A percentile compares a stretch with the other conserved stretches of the same genome.
phyloP scores from a whole-genome alignment of 495 filamentous ascomycete species.

The Tuber calosporum region DNA sequence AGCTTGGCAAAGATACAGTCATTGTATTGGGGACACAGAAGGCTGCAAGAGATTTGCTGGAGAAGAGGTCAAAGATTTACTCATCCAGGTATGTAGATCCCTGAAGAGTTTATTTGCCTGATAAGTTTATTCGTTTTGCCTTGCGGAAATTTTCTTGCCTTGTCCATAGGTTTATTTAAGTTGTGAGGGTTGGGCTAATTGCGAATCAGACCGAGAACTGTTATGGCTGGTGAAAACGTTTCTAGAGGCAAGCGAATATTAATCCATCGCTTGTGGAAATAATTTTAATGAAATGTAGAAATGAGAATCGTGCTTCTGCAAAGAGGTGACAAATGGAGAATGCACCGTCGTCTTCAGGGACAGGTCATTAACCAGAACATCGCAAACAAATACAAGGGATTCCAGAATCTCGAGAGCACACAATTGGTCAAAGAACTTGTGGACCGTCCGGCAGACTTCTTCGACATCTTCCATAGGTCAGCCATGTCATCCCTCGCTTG shows the following conservation, averaged over 20 bases:
- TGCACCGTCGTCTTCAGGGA: background rate
- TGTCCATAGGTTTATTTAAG: background rate
- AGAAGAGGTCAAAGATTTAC: constrained; percentile 3
- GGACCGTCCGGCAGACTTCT: background rate
- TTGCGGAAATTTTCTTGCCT: background rate
- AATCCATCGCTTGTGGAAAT: background rate
- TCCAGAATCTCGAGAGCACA: background rate
- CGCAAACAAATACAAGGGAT: background rate
- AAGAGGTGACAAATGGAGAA: background rate
- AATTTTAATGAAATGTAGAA: background rate
- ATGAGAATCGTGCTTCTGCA: background rate
- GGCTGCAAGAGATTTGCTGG: background rate
- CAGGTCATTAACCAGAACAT: constrained; percentile 1
- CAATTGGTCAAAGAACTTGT: background rate
- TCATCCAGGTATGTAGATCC: background rate
- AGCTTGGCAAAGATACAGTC: background rate
- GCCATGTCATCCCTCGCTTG: background rate
- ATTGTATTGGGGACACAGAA: background rate
- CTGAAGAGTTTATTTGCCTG: background rate
- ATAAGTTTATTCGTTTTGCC: background rate
- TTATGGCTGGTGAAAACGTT: background rate
- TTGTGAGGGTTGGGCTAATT: background rate
- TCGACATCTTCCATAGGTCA: background rate
- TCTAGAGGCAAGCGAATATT: background rate
- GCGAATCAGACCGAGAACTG: background rate